Evolutionary conservation across 2,329 filamentous ascomycete genomes (phyloP).

Genomic region (Exophiala phaeomuriformis): DNA sequence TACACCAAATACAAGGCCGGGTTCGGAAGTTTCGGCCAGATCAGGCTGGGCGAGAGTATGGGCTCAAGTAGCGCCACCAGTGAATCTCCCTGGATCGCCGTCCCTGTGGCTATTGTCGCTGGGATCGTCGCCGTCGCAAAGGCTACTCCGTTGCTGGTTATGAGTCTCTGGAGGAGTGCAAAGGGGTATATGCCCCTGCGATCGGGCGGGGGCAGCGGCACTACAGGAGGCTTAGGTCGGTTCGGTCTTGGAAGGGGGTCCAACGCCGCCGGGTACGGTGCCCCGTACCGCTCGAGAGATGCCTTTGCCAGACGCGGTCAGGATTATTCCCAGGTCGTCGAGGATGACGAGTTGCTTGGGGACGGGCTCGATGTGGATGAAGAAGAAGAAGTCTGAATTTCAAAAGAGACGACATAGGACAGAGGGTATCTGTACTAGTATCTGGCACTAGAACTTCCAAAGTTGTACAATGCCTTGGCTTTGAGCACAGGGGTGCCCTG

Average conservation of each 20-base stretch:
- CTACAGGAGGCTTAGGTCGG: constrained; percentile 20
- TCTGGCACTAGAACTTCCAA: neutral
- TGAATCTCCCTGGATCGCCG: constrained; percentile 70
- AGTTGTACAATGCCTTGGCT: neutral
- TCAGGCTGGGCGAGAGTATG: constrained; percentile 68
- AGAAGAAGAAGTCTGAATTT: constrained; percentile 49
- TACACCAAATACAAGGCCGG: constrained; percentile 60
- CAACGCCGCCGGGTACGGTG: constrained; percentile 26
- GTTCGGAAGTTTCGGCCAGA: constrained; percentile 78
- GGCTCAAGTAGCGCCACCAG: constrained; percentile 38
- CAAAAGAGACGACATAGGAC: neutral
- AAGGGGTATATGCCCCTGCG: constrained; percentile 47
- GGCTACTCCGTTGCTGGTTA: constrained; percentile 63
- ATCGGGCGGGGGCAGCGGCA: constrained; percentile 37
- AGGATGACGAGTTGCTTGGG: constrained; percentile 88
- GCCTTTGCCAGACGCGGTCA: constrained; percentile 79
- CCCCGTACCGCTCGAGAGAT: constrained; percentile 77
- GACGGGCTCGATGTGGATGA: constrained; percentile 89
- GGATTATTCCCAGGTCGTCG: constrained; percentile 73
- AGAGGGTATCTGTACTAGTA: neutral
- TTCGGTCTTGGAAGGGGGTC: constrained; percentile 40
- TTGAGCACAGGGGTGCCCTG: no score
- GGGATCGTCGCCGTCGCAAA: constrained; percentile 71
- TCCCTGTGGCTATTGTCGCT: constrained; percentile 71
- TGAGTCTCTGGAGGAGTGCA: constrained; percentile 64